Conservation (phyloP, 2,329 filamentous ascomycete species). For the Colletotrichum neosansevieriae region DNA sequence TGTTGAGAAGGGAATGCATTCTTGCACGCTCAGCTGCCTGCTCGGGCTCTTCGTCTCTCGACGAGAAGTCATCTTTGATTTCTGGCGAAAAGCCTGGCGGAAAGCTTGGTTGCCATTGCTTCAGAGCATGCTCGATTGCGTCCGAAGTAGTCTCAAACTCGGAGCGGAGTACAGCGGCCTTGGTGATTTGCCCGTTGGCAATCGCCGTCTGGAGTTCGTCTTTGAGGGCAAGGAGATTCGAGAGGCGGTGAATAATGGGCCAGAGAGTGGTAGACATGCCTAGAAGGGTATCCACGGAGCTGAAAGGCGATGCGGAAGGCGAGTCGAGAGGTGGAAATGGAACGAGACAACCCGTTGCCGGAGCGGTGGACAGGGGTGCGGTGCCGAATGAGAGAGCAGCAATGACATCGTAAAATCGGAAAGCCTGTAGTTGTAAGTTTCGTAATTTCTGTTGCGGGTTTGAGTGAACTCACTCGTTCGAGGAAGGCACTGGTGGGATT, state of each 20-base stretch:
- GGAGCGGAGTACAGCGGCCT: constrained; percentile 60
- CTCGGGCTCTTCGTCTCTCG: constrained; percentile 44
- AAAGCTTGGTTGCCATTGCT: constrained; percentile 66
- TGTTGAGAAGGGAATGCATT: constrained; percentile 68
- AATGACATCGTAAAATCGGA: constrained; percentile 75
- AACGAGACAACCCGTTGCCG: constrained; percentile 59
- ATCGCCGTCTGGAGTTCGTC: constrained; percentile 62
- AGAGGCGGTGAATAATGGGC: constrained; percentile 73
- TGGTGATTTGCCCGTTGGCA: constrained; percentile 54
- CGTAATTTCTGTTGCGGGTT: too few species aligned
- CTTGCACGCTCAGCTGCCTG: constrained; percentile 53
- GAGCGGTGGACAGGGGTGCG: constrained; percentile 64
- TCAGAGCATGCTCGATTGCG: constrained; percentile 67
- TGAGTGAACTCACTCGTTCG: constrained; percentile 62
- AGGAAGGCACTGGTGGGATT: constrained; percentile 69
- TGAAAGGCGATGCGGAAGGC: constrained; percentile 59
- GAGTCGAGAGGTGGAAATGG: constrained; percentile 62
- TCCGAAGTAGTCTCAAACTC: constrained; percentile 64
- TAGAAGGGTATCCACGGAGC: constrained; percentile 69
- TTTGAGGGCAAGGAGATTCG: constrained; percentile 66
- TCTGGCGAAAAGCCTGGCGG: constrained; percentile 53
- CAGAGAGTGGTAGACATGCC: constrained; percentile 73
- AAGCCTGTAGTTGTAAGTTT: constrained; percentile 59
- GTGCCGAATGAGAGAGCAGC: constrained; percentile 72
- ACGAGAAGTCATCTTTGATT: constrained; percentile 33